Base-by-base conservation (phyloP, 257 asterid genomes). In the Petrea volubilis region DNA sequence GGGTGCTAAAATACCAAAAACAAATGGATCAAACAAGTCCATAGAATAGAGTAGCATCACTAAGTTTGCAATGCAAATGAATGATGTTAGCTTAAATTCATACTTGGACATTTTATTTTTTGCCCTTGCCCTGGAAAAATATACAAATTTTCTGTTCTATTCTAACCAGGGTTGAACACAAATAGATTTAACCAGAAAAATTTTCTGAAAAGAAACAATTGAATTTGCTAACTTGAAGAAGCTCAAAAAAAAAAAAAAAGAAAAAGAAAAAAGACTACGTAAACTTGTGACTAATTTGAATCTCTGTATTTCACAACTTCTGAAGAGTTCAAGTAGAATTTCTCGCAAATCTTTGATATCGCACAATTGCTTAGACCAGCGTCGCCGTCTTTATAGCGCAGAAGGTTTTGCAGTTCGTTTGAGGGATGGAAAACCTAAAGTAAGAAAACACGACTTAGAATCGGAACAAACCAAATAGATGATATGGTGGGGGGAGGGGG, bases 381-480 rank as follows among this genome's bases (percentile, higher is more conserved):
- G 11, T 84, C 77, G 0, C 29, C 85, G 27, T 83, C 79, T 64
- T 70, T 79, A 12, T 60, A 29, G 18, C 68, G 79, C 63, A 87
- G 72, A 74, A 93, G 86, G 73, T 78, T 79, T 25, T 86, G 82
- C 75, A 93, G 90, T 67, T 91, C 95, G 68, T 86, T 86, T 0
- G 94, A 89, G 20, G 96, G 94, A 64, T 78, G 71, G 53, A 89
- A 74, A 58, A 80, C 91, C 97, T 91, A 71, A 31, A n/a, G 3
- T 3, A 50, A 17, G 18, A 7, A 44, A 60, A 60, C 55, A 33
- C 38, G 38, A 33, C 3, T 33, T 7, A 33, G 38, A 33, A 7
- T 33, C 38, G 38, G 38, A 33, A 33, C 38, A 33, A 33, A 33
- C 38, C 38, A 33, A n/a, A n/a, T 33, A 33, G 7, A 3, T 33